Base-by-base conservation (phyloP, 108 stramenopile genomes). In the Craspedostauros australis region DNA sequence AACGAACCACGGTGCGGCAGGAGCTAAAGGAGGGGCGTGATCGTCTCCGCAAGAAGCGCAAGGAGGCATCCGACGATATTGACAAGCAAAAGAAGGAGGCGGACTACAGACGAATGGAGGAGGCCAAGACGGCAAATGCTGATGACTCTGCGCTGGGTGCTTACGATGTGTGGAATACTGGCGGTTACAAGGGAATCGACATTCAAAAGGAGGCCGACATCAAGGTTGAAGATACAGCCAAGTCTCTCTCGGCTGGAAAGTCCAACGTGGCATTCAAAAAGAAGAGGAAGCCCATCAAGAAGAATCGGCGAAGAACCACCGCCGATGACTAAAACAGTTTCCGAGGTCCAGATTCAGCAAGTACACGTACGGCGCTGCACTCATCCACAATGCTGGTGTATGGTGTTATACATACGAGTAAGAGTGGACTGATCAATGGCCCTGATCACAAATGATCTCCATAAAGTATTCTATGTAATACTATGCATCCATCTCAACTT, bases 121-220 rank as follows among this genome's bases (percentile, higher is more conserved):
- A 86, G 68, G 83, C 85, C 22, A 82, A 74, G 50, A 73, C 73
- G 9, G 71, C 74, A 21, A 85, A 84, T 68, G 80, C 81, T 3
- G 80, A 86, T 43, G 89, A 91, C 76, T 84, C 82, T 12, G 89
- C 89, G 4, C 49, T 91, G 40, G 89, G 89, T n/a, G 84, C 84
- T 14, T 87, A 80, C 58, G 79, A 85, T 68, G 80, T 80, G 21
- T 84, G 80, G 80, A 66, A 57, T 9, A 54, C 40, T 5, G 70
- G 73, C 14, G 79, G 76, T 7, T 91, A 91, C 59, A 86, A 87
- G 46, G 89, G 89, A 8, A 69, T 91, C 0, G 68, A 84, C 50
- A 91, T 91, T 54, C 55, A 70, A 16, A 70, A 65, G 26, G 76
- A 76, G 24, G 45, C 38, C 9, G 57, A 59, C 18, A 50, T 79